These are phyloP conservation scores for Aureobasidium zeae DNA, from an alignment of 2,329 filamentous ascomycete genomes.

Conservation along the genomic window DNA sequence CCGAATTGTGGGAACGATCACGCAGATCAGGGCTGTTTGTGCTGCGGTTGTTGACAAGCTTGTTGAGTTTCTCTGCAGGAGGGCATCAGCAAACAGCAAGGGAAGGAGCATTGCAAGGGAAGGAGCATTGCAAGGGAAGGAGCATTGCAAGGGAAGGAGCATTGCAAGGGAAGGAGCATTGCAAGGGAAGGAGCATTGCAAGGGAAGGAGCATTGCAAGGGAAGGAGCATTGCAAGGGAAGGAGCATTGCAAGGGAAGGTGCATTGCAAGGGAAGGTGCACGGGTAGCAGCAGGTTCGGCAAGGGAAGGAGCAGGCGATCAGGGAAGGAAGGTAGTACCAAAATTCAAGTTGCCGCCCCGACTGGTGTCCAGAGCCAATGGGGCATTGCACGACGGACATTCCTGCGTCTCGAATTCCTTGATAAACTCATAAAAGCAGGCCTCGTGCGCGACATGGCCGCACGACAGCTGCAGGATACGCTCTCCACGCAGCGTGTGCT, in stretches of 20 bases:
- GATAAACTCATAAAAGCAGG: conserved; percentile 98
- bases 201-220: too few relatives aligned
- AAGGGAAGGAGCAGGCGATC: neutral
- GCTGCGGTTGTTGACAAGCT: conserved; percentile 79
- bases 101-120: too few relatives aligned
- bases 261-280: too few relatives aligned
- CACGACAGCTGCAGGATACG: conserved; percentile 93
- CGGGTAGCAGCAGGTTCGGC: too few relatives aligned
- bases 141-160: too few relatives aligned
- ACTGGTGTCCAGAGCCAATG: conserved; percentile 83
- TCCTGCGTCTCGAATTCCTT: conserved; percentile 88
- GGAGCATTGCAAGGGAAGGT: too few relatives aligned
- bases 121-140: too few relatives aligned
- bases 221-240: too few relatives aligned
- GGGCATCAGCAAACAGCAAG: neutral
- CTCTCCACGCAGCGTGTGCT: conserved; percentile 90
- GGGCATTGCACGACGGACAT: conserved; percentile 88
- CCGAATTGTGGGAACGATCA: conserved; percentile 10
- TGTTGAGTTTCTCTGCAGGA: conserved; percentile 78
- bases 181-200: too few relatives aligned
- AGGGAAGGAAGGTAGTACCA: conserved; percentile 12
- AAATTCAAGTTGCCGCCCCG: conserved; percentile 72
- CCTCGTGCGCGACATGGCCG: conserved; percentile 93
- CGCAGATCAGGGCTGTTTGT: conserved; percentile 39
- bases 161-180: too few relatives aligned